Evolutionary conservation across 495 filamentous ascomycete genomes (phyloP).

Genomic region (Aspergillus homomorphus): DNA sequence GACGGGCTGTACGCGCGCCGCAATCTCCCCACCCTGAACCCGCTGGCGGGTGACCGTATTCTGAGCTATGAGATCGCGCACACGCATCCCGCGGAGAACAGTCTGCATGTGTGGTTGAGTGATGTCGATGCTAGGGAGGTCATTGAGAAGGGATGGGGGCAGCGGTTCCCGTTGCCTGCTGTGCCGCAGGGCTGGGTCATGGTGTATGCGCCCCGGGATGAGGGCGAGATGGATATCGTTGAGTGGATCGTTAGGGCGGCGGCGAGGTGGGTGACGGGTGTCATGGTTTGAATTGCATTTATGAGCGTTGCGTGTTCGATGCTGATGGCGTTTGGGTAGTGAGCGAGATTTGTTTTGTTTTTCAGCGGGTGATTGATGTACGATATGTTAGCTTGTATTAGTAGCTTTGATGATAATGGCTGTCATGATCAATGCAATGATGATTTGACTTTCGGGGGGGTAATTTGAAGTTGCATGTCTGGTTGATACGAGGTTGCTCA

Average conservation of each 20-base stretch:
- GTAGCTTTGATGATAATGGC: too few relatives aligned
- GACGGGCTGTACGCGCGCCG: slow-evolving; percentile 2
- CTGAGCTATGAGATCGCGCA: slow-evolving; percentile 2
- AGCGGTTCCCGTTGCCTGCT: not conserved
- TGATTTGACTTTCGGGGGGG: too few relatives aligned
- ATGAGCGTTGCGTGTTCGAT: too few relatives aligned
- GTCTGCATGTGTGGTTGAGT: slow-evolving; percentile 3
- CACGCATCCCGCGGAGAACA: not conserved
- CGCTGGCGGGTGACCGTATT: not conserved
- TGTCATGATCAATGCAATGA: too few relatives aligned
- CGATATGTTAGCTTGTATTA: too few relatives aligned
- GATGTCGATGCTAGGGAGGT: not conserved
- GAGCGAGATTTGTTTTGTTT: too few relatives aligned
- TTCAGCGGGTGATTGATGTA: too few relatives aligned
- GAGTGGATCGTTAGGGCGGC: not conserved
- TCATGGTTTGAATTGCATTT: not conserved
- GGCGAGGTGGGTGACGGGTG: not conserved
- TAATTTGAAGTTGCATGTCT: too few relatives aligned
- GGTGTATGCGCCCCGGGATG: not conserved
- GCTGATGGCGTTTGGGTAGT: too few relatives aligned
- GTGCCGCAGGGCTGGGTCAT: not conserved
- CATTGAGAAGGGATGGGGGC: not conserved
- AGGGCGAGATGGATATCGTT: slow-evolving; percentile 1
- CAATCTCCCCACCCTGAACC: not conserved
- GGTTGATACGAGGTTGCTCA: too few relatives aligned